Evolutionary conservation across 352 stramenopile genomes (phyloP).

Genomic region (Albugo candida): DNA sequence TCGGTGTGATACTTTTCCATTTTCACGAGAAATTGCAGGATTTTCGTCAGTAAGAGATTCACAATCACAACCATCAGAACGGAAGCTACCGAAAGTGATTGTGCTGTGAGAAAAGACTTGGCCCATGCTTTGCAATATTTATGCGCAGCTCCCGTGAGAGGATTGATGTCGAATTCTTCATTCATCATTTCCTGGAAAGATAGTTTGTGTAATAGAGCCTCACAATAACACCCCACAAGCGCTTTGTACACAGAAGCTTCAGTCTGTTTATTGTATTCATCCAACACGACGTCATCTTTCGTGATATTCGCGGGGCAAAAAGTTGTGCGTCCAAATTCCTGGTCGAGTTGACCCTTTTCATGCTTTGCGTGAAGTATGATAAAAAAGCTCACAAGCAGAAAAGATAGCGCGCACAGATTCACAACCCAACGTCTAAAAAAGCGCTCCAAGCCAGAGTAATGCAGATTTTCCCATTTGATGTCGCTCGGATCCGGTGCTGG

Average conservation of each 20-base stretch:
- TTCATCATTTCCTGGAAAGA: constrained; percentile 43
- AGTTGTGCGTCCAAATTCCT: constrained; percentile 38
- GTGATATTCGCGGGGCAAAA: constrained; percentile 33
- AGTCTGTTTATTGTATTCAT: constrained; percentile 35
- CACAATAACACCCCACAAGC: constrained; percentile 69
- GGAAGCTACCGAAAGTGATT: constrained; percentile 33
- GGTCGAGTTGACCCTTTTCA: constrained; percentile 48
- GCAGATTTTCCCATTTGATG: constrained; percentile 72
- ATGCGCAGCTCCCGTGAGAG: constrained; percentile 11
- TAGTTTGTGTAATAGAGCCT: constrained; percentile 19
- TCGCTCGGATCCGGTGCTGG: constrained; percentile 59
- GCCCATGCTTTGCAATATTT: constrained; percentile 52
- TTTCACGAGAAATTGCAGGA: constrained; percentile 44
- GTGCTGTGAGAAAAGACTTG: constrained; percentile 42
- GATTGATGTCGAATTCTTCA: constrained; percentile 25
- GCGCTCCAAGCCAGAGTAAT: constrained; percentile 35
- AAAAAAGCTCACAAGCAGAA: constrained; percentile 56
- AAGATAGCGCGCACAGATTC: constrained; percentile 36
- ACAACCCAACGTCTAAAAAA: constrained; percentile 43
- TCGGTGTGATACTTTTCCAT: constrained; percentile 68
- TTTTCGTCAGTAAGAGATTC: constrained; percentile 39
- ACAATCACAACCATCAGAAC: constrained; percentile 53
- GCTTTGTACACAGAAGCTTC: constrained; percentile 38
- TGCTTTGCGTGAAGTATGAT: constrained; percentile 55
- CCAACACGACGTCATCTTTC: constrained; percentile 43